These are phyloP conservation scores for Cladobotryum protrusum DNA, from an alignment of 2,329 filamentous ascomycete genomes.

Conservation along the genomic window DNA sequence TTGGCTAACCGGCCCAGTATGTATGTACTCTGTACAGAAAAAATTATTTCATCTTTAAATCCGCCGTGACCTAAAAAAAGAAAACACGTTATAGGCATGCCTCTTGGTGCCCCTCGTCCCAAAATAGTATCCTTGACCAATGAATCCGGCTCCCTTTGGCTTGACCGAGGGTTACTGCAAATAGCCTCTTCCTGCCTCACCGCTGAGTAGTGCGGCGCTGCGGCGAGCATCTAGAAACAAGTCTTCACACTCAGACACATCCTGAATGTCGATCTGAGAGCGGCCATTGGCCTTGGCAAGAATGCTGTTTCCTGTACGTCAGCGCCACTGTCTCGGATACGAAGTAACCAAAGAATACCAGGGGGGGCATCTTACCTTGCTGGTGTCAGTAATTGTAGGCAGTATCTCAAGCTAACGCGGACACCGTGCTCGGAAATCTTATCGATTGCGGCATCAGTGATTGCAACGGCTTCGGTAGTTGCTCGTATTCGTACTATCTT, in stretches of 20 bases:
- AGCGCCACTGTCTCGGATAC: constrained; percentile 27
- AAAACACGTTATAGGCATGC: constrained; percentile 4
- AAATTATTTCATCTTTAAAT: not conserved
- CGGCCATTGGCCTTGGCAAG: constrained; percentile 79
- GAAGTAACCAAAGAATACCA: constrained; percentile 1
- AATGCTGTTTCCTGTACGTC: constrained; percentile 52
- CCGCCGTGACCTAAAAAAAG: constrained; percentile 9
- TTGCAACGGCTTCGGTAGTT: constrained; percentile 70
- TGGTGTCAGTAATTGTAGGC: constrained; percentile 83
- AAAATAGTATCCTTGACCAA: constrained; percentile 1
- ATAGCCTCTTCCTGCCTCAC: constrained; percentile 59
- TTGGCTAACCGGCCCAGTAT: constrained; percentile 5
- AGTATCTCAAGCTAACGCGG: constrained; percentile 85
- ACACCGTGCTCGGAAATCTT: constrained; percentile 83
- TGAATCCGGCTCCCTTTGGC: not conserved
- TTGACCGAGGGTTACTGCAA: constrained; percentile 40
- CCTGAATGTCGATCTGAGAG: constrained; percentile 67
- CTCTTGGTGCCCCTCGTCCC: constrained; percentile 8
- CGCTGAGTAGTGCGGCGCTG: constrained; percentile 62
- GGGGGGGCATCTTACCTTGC: constrained; percentile 52
- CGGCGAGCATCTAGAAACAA: constrained; percentile 77
- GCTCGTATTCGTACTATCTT: constrained; percentile 82
- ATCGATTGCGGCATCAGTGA: constrained; percentile 77
- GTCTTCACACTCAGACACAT: constrained; percentile 76
- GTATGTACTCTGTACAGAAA: constrained; percentile 6